Base-by-base conservation (phyloP, 495 filamentous ascomycete genomes). In the Annulohypoxylon moriforme region DNA sequence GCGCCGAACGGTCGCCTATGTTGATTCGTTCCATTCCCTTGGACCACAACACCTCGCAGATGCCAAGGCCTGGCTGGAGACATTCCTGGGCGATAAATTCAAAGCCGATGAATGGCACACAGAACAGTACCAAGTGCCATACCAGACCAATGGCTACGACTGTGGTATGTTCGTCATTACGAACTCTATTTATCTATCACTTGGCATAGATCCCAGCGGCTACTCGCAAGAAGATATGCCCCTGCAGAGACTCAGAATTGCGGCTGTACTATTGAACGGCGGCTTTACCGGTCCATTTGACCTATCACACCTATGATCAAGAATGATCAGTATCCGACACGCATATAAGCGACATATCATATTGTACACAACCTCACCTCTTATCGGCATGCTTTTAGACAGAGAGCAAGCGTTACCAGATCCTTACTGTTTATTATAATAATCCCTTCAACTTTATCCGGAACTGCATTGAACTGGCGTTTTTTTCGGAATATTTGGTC, bases 141-240 rank as follows among this genome's bases (percentile, higher is more conserved):
- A 71, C 7, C 94, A 97, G 69, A 81, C 81, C 52, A 96, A 96
- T 71, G 85, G 85, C 0, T 88, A 81, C 64, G 94, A 97, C 75
- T 97, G 94, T 66, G 94, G 94, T 5, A 90, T 94, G 2, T 96
- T 95, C 72, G 85, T 90, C 4, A 85, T 92, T 18, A 91, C 90
- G 0, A 94, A 92, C 34, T 89, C 90, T 34, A 89, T 92, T 61
- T 91, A 90, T 72, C 75, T 94, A 22, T 84, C 89, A 0, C 73
- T 92, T 7, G 89, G 89, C 0, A 75, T 93, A 10, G 86, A 90
- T 60, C 91, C 91, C 0, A 84, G 81, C 59, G 80, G 83, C 0
- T 92, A 91, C 70, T 77, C 79, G 0, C 78, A 88, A 22, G n/a
- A 29, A 0, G 84, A 93, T 58, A 88, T 92, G 67, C 76, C 80